Evolutionary conservation across 805 yeast genomes (phyloP), one percentile per base, ranked within the genome.

Genomic region (Zygoascus ofunaensis): DNA sequence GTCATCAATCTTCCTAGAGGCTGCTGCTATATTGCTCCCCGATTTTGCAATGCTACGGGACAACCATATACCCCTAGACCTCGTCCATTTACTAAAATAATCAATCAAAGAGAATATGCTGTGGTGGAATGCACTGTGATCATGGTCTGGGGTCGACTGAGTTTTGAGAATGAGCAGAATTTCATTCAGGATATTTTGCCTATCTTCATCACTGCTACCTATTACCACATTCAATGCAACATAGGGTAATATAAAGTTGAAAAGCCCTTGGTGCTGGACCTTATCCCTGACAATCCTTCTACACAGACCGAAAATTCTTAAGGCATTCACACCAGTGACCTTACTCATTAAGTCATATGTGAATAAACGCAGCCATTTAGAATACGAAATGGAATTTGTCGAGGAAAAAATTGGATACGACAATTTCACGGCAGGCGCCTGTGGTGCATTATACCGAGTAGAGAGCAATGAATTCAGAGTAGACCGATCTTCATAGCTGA

Each of bases 71-170:
- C 56, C 43, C 5, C 62, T 43, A 4, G 51, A 50, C 4, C 64
- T 50, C 30, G 56, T 49, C 95, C 96, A 87, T 53, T 82, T 86
- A 46, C 80, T 76, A 49, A 87, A 76, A 56, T 87, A 87, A 55
- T 92, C 97, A 22, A 89, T 64, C 3, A 89, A 77, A 34, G 79
- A 77, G 55, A 92, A 87, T 0, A 87, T 73, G 0, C 87, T 69
- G 47, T 83, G 83, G 54, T 77, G 84, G 51, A 87, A 81, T 37
- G 76, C 90, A 2, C 76, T 64, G 39, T 73, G 68, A 15, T 74
- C 71, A 23, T 3, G 18, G 3, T 14, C 19, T 4, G 10, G 24
- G 15, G 19, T 15, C 3, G 70, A 55, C 43, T 72, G 74, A 26
- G 71, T 66, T 3, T 72, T 65, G 46, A 89, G 67, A 8, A 89